phyloP scores from a whole-genome alignment of 2,329 filamentous ascomycete genomes.

The Rhynchosporium secalis region DNA sequence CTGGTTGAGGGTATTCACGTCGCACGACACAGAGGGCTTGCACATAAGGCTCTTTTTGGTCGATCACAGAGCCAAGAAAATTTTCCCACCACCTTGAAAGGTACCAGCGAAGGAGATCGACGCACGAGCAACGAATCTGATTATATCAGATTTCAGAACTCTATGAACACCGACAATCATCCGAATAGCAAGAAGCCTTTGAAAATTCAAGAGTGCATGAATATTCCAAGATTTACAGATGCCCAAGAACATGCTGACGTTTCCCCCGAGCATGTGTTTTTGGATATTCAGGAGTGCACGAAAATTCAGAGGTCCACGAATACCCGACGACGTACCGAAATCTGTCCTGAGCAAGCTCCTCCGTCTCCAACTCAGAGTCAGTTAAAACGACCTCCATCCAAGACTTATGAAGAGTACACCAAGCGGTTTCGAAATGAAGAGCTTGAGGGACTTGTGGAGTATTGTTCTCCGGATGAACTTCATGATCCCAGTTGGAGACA shows the following conservation, averaged over 20 bases:
- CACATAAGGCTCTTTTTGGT: constrained; percentile 1
- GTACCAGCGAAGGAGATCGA: neutral
- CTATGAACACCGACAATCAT: too few species aligned
- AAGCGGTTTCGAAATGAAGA: constrained; percentile 12
- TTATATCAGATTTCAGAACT: neutral
- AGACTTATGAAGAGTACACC: neutral
- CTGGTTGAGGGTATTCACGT: constrained; percentile 2
- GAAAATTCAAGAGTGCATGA: too few species aligned
- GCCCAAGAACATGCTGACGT: neutral
- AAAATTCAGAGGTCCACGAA: too few species aligned
- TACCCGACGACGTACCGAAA: neutral
- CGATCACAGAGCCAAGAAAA: neutral
- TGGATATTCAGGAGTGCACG: too few species aligned
- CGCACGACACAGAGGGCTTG: constrained; percentile 14
- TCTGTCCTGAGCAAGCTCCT: neutral
- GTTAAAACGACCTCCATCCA: neutral
- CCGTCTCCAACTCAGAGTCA: neutral
- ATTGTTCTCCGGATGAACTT: constrained; percentile 5
- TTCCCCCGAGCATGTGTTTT: neutral
- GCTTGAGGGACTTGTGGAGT: constrained; percentile 15
- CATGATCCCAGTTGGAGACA: constrained; percentile 16
- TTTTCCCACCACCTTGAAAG: neutral
- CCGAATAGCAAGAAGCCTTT: too few species aligned
- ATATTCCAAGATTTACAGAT: too few species aligned
- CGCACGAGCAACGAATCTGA: neutral